Percentiles rank a stretch among this genome's conserved stretches.
These are phyloP conservation scores for Aurinia saxatilis DNA, from an alignment of 345 rosid species.

Conservation along the genomic window DNA sequence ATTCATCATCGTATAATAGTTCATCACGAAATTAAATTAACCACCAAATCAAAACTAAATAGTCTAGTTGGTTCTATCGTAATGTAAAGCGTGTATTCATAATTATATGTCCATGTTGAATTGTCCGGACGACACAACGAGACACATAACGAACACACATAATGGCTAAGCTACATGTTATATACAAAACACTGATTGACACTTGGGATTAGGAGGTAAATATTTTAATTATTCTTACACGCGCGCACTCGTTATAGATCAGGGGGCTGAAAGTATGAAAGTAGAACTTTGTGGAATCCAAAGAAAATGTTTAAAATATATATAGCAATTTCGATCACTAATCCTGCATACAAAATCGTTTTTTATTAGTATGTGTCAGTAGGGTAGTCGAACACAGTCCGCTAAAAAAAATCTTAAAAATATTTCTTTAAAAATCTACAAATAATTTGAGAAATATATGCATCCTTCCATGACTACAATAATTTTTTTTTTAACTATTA, in stretches of 20 bases:
- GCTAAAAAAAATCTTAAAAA: no score
- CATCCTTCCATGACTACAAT: no score
- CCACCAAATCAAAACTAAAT: slow-evolving; percentile 1
- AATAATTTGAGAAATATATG: no score
- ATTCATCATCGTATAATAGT: background rate
- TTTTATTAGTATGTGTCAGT: no score
- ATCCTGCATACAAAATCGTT: background rate
- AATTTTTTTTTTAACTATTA: no score
- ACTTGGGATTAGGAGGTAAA: background rate
- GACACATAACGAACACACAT: slow-evolving; percentile 16
- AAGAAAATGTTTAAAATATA: no score
- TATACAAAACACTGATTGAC: background rate
- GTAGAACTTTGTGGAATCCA: no score
- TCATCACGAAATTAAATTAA: background rate
- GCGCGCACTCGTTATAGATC: background rate
- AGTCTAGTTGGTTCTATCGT: slow-evolving; percentile 2
- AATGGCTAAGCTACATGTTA: background rate
- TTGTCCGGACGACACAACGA: slow-evolving; percentile 1
- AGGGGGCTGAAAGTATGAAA: no score
- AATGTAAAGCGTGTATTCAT: slow-evolving; percentile 2
- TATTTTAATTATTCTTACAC: background rate
- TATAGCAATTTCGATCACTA: slow-evolving; percentile 1
- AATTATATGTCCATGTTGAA: background rate
- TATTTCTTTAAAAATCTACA: no score
- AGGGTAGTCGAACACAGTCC: no score